Evolutionary conservation across 306 rosid genomes (phyloP).

Genomic region (Lagenaria siceraria): DNA sequence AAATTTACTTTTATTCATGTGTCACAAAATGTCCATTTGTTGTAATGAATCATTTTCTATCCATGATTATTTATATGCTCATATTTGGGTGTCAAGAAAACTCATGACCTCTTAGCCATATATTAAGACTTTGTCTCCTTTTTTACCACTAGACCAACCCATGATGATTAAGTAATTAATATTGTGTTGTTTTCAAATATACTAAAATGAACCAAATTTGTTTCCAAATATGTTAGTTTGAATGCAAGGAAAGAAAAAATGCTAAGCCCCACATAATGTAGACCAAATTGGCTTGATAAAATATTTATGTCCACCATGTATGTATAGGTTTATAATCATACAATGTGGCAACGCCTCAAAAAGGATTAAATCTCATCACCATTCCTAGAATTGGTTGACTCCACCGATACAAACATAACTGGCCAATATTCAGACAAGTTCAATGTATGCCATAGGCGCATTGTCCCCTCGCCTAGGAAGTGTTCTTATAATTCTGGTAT

Average conservation of each 20-base stretch:
- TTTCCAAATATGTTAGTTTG: neutral
- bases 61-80: no score
- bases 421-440: constrained; percentile 55
- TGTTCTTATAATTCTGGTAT: constrained; percentile 75
- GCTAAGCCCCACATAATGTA: neutral
- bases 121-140: no score
- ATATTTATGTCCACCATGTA: neutral
- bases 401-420: neutral
- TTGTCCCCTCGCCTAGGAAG: constrained; percentile 89
- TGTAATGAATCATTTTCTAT: no score
- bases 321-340: neutral
- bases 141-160: no score
- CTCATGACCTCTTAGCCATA: no score
- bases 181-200: no score
- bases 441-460: constrained; percentile 96
- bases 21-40: no score
- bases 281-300: neutral
- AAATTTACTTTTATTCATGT: no score
- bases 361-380: neutral
- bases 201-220: no score
- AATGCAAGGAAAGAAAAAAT: neutral
- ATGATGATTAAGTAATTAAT: no score
- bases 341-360: neutral
- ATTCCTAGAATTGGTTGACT: neutral
- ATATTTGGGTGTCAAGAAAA: no score